phyloP scores from a whole-genome alignment of 164 flowering plant genomes.

The Akebia trifoliata region DNA sequence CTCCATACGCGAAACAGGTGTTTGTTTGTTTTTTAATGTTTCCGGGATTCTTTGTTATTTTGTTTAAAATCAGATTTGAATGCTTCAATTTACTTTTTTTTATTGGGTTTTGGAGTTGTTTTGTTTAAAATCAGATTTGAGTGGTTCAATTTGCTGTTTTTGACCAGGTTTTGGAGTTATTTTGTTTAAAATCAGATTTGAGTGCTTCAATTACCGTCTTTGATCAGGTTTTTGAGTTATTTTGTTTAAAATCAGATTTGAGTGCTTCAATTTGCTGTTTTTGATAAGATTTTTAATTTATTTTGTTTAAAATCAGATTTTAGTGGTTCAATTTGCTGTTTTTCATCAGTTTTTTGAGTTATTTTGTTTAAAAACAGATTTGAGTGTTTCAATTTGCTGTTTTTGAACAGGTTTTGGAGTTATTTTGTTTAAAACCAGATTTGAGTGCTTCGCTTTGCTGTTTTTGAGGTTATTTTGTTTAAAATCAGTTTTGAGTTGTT shows the following conservation, averaged over 20 bases:
- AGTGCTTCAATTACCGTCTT: too few relatives aligned
- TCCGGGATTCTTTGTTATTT: neutral
- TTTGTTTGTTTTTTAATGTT: constrained; percentile 9
- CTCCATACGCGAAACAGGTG: constrained; percentile 57
- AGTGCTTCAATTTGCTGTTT: too few relatives aligned
- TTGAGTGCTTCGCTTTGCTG: too few relatives aligned
- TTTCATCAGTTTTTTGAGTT: neutral
- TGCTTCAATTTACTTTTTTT: constrained; percentile 2
- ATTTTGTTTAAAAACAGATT: neutral
- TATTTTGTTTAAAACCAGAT: too few relatives aligned
- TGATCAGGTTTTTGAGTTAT: too few relatives aligned
- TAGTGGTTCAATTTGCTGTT: neutral
- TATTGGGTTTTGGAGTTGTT: neutral
- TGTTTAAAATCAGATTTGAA: neutral
- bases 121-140: neutral
- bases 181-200: too few relatives aligned
- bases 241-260: too few relatives aligned
- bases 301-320: neutral
- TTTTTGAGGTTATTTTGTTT: too few relatives aligned
- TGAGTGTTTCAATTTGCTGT: neutral
- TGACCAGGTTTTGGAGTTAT: too few relatives aligned
- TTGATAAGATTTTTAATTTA: too few relatives aligned
- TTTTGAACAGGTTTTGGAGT: too few relatives aligned
- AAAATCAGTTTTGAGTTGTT: too few relatives aligned
- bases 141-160: neutral